Evolutionary conservation across 108 stramenopile species (phyloP).

Genomic region (Cyclotella cryptica): DNA sequence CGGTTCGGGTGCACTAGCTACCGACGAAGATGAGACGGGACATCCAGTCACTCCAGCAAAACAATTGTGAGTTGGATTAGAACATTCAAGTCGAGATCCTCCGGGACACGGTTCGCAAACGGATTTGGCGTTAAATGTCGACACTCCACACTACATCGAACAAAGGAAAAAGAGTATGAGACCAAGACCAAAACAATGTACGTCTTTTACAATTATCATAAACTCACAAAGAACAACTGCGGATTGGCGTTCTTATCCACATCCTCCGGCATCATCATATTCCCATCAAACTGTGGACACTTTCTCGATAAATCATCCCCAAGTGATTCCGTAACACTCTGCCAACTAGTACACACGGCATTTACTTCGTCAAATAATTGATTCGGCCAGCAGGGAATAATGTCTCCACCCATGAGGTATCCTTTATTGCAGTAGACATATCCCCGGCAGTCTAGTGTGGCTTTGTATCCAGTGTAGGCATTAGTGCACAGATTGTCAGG

Average conservation of each 20-base stretch:
- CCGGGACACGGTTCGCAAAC: conserved; percentile 47
- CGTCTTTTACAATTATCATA: not conserved
- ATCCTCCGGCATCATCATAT: conserved; percentile 37
- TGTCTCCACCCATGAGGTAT: conserved; percentile 37
- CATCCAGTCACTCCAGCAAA: conserved; percentile 52
- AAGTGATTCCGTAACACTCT: conserved; percentile 24
- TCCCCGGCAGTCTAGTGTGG: conserved; percentile 47
- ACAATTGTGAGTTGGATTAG: conserved; percentile 40
- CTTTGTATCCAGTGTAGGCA: conserved; percentile 32
- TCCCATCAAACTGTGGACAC: conserved; percentile 39
- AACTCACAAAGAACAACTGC: conserved; percentile 41
- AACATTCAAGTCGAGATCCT: conserved; percentile 41
- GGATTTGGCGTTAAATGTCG: conserved; percentile 30
- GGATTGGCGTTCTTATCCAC: conserved; percentile 45
- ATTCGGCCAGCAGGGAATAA: conserved; percentile 50
- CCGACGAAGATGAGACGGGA: conserved; percentile 16
- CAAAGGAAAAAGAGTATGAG: not conserved
- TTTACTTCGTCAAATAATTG: conserved; percentile 39
- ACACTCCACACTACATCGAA: conserved; percentile 30
- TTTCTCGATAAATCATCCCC: conserved; percentile 12
- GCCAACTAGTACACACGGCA: conserved; percentile 39
- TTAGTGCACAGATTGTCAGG: conserved; percentile 29
- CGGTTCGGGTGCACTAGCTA: not conserved
- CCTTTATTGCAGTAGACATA: conserved; percentile 52
- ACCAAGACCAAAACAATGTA: not conserved